phyloP scores from a whole-genome alignment of 2,329 filamentous ascomycete species.

The Botrytis aclada region DNA sequence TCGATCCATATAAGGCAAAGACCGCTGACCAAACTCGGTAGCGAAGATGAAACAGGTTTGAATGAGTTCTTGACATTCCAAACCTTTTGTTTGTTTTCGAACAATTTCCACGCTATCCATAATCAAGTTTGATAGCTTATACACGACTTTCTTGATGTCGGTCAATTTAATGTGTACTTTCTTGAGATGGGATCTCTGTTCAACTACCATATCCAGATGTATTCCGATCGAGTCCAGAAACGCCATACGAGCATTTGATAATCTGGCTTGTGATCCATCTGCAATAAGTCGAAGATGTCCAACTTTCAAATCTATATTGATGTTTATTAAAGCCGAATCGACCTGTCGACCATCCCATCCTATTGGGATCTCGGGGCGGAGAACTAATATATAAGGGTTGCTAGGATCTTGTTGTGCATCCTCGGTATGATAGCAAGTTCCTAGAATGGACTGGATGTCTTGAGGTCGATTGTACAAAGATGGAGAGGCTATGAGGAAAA shows the following conservation, averaged over 20 bases:
- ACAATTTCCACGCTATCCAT: conserved; percentile 98
- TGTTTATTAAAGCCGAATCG: conserved; percentile 67
- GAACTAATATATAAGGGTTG: conserved; percentile 80
- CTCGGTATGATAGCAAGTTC: conserved; percentile 71
- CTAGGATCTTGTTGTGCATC: conserved; percentile 69
- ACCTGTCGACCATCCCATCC: conserved; percentile 80
- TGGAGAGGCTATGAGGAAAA: conserved; percentile 82
- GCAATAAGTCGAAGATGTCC: conserved; percentile 87
- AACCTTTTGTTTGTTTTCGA: conserved; percentile 74
- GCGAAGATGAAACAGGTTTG: conserved; percentile 98
- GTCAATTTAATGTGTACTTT: conserved; percentile 88
- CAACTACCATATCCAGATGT: conserved; percentile 83
- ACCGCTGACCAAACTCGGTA: conserved; percentile 97
- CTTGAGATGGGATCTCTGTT: conserved; percentile 88
- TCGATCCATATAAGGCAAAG: conserved; percentile 90
- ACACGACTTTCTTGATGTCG: conserved; percentile 92
- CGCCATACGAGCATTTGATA: conserved; percentile 73
- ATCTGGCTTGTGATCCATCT: conserved; percentile 74
- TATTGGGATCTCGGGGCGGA: conserved; percentile 75
- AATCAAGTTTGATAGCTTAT: conserved; percentile 94
- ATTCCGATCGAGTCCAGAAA: conserved; percentile 78
- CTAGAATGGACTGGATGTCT: conserved; percentile 82
- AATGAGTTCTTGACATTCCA: conserved; percentile 91
- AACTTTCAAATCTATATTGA: conserved; percentile 78
- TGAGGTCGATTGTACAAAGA: conserved; percentile 70